A percentile compares a stretch with the other conserved stretches of the same genome.
Conservation (phyloP, 176 grass and related monocot species). For the Lolium perenne region DNA sequence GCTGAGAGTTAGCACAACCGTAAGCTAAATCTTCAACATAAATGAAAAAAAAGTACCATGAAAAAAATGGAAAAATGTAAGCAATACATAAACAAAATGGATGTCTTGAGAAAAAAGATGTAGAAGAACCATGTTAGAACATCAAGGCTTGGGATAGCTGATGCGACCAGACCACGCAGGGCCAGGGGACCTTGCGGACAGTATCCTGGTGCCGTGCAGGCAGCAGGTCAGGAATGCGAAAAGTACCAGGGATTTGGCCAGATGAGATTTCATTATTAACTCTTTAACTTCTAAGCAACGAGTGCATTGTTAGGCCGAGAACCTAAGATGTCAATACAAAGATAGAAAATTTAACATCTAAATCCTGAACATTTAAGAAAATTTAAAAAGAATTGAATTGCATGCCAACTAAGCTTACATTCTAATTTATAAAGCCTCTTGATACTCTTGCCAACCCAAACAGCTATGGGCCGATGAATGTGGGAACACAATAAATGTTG, state of each 20-base stretch:
- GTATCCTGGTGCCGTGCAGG: neutral
- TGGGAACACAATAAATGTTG: neutral
- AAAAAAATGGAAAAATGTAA: neutral
- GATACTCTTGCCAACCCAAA: neutral
- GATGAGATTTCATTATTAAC: conserved; percentile 12
- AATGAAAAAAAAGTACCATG: neutral
- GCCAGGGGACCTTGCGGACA: neutral
- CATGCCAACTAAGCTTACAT: neutral
- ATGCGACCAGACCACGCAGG: neutral
- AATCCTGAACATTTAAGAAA: neutral
- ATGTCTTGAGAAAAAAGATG: neutral
- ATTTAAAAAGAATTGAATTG: neutral
- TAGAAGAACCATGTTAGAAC: neutral
- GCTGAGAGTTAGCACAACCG: neutral
- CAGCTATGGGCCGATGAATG: neutral
- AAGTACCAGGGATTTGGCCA: conserved; percentile 2
- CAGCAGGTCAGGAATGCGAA: neutral
- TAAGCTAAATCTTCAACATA: neutral
- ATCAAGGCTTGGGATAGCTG: neutral
- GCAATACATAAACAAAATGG: neutral
- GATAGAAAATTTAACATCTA: neutral
- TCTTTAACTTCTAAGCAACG: conserved; percentile 4
- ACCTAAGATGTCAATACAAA: neutral
- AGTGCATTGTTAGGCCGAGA: neutral
- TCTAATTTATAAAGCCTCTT: neutral